Base-by-base conservation (phyloP, 2,329 filamentous ascomycete genomes). In the Fusarium papillatum region DNA sequence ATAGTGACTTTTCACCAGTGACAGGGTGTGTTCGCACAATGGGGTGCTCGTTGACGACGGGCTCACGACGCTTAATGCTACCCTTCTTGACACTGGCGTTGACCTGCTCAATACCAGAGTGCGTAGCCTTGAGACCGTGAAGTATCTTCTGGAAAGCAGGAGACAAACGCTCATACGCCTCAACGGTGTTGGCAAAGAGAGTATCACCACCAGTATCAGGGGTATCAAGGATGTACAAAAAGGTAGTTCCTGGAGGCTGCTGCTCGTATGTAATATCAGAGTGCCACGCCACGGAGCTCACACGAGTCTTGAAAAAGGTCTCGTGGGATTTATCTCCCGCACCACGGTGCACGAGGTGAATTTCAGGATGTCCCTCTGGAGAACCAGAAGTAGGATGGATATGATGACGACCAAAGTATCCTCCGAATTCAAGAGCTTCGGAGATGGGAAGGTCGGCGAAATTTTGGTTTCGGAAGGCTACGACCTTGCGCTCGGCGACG, bases 221-320 rank as follows among this genome's bases (percentile, higher is more conserved):
- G 55, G 91, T 93, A 81, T 98, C 95, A n/a, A 98, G 89, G 62
- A 95, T 88, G 81, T 97, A 98, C 41, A 98, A 85, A 84, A 98
- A 97, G 0, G 96, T 98, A 0, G 95, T 98, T 36, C 95, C 95
- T 0, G 96, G 95, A 2, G 96, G 95, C 85, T 98, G 95, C 76
- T 90, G 87, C 86, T 98, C 96, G 81, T 97, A 98, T 0, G 94
- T 94, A 2, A 98, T 93, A 77, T 98, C 95, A 0, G 93, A 94
- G 85, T 98, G 95, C 95, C 95, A 98, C 10, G 95, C 95, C 2
- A 97, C 92, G 1, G 93, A 94, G 84, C 93, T 96, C 5, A 94
- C 96, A 26, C 94, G 90, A 59, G 91, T 90, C 69, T 82, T 78
- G 76, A 95, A 92, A 83, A 93, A 94, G 61, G 90, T 87, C 24